Percentiles rank a stretch among this genome's conserved stretches.
These are phyloP conservation scores for Daldinia loculata DNA, from an alignment of 495 filamentous ascomycete species.

Conservation along the genomic window DNA sequence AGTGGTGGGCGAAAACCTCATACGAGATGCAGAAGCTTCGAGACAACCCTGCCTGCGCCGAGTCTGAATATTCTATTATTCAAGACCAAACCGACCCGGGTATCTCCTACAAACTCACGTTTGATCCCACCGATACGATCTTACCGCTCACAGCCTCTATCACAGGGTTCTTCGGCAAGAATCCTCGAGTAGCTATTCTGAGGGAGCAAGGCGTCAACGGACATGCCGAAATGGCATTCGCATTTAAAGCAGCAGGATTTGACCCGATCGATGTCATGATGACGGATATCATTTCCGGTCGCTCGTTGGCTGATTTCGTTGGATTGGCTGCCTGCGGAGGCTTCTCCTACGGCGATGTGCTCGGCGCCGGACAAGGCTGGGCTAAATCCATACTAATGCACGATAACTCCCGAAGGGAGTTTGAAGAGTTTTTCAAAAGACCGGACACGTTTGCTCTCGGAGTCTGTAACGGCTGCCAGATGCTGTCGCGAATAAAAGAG, in stretches of 20 bases:
- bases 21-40: conserved; percentile 89
- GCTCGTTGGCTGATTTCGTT: conserved; percentile 80
- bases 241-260: conserved; percentile 92
- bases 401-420: conserved; percentile 75
- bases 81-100: conserved; percentile 81
- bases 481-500: conserved; percentile 82
- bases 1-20: conserved; percentile 87
- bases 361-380: conserved; percentile 95
- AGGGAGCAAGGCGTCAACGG: conserved; percentile 96
- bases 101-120: conserved; percentile 84
- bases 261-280: conserved; percentile 94
- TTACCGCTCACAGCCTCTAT: conserved; percentile 75
- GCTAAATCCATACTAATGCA: conserved; percentile 92
- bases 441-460: conserved; percentile 91
- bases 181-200: conserved; percentile 90
- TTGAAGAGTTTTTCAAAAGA: conserved; percentile 86
- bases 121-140: conserved; percentile 77
- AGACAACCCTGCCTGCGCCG: conserved; percentile 88
- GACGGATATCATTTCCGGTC: conserved; percentile 86
- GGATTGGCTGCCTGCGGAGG: conserved; percentile 95
- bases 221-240: conserved; percentile 94
- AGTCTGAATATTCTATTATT: conserved; percentile 82
- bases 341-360: conserved; percentile 96
- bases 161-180: conserved; percentile 71
- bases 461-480: conserved; percentile 98